Base-by-base conservation (phyloP, 2,329 filamentous ascomycete species). In the Phoma herbarum region DNA sequence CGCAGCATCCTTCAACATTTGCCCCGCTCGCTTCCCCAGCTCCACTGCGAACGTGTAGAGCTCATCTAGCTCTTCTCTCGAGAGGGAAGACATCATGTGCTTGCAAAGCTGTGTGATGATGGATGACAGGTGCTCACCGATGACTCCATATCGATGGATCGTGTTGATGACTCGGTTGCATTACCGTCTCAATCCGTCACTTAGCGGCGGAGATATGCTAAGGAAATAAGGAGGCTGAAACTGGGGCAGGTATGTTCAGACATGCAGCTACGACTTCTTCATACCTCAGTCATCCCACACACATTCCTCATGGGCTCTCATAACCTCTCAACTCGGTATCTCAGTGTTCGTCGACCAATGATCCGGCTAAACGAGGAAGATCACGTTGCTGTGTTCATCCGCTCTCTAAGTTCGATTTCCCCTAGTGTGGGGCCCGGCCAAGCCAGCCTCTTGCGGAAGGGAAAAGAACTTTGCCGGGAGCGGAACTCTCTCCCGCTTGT, bases 41-140 rank as follows among this genome's bases (percentile, higher is more conserved):
- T 90, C 83, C 28, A 92, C 75, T 1, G 90, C 89, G 72, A 93
- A 93, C 20, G 79, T 78, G 74, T 92, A 90, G 67, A 91, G 87
- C 46, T 86, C 85, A 60, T 85, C 80, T 23, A 92, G 78, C 49
- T 90, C 84, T 29, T 78, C 64, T 57, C 60, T 61, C 2, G 68
- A 68, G 11, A 75, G 52, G 4, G 69, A 61, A 8, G 60, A 35
- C 73, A 75, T 75, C 26, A 31, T 67, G 51, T 16, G 18, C 6
- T 50, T 25, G 46, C 12, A 22, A 20, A 20, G 33, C 11, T 0
- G 6, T 54, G 31, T 20, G 28, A 31, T 29, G 46, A 48, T 47
- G 20, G 46, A 48, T 29, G 29, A n/a, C 23, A 52, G 42, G 18
- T 33, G 26, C 43, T 50, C 39, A 28, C 23, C 29, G 57, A 55